Percentiles rank a stretch among this genome's conserved stretches.
These are phyloP conservation scores for Mycena pura DNA, from an alignment of 768 basidiomycete species.

Conservation along the genomic window DNA sequence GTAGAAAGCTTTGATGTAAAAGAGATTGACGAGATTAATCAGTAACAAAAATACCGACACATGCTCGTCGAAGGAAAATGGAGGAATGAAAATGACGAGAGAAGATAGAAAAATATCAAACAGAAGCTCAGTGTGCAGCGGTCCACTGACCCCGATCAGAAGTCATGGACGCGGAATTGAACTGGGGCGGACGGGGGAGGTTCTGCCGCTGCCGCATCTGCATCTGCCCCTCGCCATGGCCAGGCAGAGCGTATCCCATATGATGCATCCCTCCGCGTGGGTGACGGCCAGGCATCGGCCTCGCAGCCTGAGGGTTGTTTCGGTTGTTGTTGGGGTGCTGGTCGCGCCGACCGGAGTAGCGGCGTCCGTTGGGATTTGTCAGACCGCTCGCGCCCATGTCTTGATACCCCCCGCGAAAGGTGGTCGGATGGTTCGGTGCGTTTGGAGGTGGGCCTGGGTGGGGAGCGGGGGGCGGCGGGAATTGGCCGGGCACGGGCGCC, in stretches of 20 bases:
- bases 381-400: conserved; percentile 26
- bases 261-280: conserved; percentile 33
- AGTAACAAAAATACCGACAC: conserved; percentile 5
- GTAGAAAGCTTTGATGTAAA: conserved; percentile 17
- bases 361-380: conserved; percentile 27
- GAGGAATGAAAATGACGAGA: conserved; percentile 16
- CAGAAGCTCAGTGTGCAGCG: conserved; percentile 31
- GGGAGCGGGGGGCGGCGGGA: conserved; percentile 26
- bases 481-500: conserved; percentile 32
- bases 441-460: conserved; percentile 23
- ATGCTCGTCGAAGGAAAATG: conserved; percentile 16
- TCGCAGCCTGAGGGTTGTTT: conserved; percentile 30
- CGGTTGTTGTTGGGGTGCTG: conserved; percentile 31
- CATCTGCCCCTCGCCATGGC: conserved; percentile 19
- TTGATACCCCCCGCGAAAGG: conserved; percentile 29
- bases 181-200: conserved; percentile 23
- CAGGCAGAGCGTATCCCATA: conserved; percentile 27
- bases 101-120: conserved; percentile 13
- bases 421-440: conserved; percentile 12
- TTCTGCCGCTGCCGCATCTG: conserved; percentile 26
- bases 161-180: conserved; percentile 24
- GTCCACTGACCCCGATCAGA: conserved; percentile 47
- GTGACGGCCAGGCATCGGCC: conserved; percentile 34
- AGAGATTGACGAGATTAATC: conserved; percentile 7
- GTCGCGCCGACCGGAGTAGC: conserved; percentile 35